Evolutionary conservation across 768 basidiomycete genomes (phyloP).

Genomic region (Phallus indusiatus): DNA sequence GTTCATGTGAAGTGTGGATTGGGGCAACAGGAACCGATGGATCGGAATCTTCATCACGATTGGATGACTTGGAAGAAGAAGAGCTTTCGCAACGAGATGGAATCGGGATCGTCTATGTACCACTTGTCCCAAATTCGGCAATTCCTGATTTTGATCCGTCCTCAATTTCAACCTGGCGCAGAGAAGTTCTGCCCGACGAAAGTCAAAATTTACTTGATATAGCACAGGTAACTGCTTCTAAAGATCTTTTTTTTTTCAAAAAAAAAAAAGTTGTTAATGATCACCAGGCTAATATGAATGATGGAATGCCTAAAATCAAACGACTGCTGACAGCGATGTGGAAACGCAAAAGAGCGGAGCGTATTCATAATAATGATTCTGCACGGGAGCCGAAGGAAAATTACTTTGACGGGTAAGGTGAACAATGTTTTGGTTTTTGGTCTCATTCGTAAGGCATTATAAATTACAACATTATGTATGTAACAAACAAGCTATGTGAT

Average conservation of each 20-base stretch:
- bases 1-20: constrained; percentile 17
- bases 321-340: constrained; percentile 16
- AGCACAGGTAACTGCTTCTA: constrained; percentile 11
- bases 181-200: constrained; percentile 13
- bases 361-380: background rate
- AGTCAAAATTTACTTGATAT: constrained; percentile 15
- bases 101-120: constrained; percentile 19
- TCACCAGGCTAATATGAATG: constrained; percentile 14
- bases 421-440: no score
- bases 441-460: no score
- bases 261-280: background rate
- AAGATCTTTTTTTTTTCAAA: no score
- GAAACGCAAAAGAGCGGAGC: constrained; percentile 15
- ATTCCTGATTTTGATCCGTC: constrained; percentile 16
- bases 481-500: no score
- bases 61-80: constrained; percentile 15
- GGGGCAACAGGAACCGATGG: constrained; percentile 14
- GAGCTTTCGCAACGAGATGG: constrained; percentile 14
- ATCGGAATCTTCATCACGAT: constrained; percentile 6
- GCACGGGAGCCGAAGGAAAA: no score
- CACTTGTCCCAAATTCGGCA: constrained; percentile 14
- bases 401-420: no score
- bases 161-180: constrained; percentile 15
- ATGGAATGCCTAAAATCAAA: constrained; percentile 15
- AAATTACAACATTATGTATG: no score